These are phyloP conservation scores for Rhizopogon rudus DNA, from an alignment of 768 basidiomycete species.

Conservation along the genomic window DNA sequence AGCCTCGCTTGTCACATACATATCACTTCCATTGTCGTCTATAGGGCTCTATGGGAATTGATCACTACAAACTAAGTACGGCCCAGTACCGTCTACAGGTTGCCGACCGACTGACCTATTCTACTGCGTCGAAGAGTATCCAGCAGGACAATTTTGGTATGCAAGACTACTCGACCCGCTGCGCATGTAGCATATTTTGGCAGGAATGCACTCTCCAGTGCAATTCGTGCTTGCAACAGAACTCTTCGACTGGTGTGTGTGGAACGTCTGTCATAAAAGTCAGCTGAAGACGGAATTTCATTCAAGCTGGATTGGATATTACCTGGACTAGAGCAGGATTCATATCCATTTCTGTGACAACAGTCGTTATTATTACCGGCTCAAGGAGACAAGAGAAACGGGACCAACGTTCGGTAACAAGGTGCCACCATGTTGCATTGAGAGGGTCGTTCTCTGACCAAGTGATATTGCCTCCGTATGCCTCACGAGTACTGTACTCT, in stretches of 20 bases:
- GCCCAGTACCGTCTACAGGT: too few relatives aligned
- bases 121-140: constrained; percentile 56
- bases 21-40: too few relatives aligned
- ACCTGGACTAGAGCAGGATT: constrained; percentile 19
- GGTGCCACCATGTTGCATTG: constrained; percentile 80
- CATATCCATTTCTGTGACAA: constrained; percentile 16
- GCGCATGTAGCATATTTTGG: constrained; percentile 70
- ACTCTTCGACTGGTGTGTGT: constrained; percentile 65
- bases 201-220: constrained; percentile 47
- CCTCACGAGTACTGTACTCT: constrained; percentile 66
- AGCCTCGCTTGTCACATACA: too few relatives aligned
- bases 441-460: constrained; percentile 63
- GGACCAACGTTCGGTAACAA: constrained; percentile 58
- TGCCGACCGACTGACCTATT: not conserved
- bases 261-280: constrained; percentile 42
- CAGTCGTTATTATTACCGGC: not conserved
- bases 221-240: constrained; percentile 49
- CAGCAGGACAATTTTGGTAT: constrained; percentile 50
- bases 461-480: constrained; percentile 49
- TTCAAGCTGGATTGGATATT: not conserved
- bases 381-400: not conserved
- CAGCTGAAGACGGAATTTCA: not conserved
- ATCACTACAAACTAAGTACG: too few relatives aligned
- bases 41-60: too few relatives aligned
- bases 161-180: constrained; percentile 62